phyloP scores from a whole-genome alignment of 441 rosid species.

The Populus hybrid region DNA sequence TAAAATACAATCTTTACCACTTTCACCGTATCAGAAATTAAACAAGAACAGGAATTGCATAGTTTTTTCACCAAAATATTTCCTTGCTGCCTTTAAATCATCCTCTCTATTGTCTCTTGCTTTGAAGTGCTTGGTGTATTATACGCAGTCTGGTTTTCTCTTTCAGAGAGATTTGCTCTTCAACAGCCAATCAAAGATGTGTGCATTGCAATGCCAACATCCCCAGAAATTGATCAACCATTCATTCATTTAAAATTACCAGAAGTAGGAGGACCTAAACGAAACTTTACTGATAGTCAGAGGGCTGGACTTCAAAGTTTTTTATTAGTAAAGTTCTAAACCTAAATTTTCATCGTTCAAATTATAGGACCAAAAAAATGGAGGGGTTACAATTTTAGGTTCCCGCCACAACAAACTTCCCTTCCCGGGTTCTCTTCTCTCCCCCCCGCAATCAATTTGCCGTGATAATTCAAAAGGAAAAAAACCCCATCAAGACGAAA shows the following conservation, averaged over 20 bases:
- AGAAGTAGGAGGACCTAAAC: not conserved
- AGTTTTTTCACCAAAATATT: no score
- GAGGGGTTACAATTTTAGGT: slow-evolving; percentile 35
- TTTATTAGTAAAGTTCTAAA: no score
- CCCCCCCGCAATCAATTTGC: not conserved
- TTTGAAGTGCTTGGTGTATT: no score
- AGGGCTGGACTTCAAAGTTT: not conserved
- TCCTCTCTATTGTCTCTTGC: no score
- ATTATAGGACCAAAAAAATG: not conserved
- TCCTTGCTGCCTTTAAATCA: no score
- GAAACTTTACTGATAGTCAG: not conserved
- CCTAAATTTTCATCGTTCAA: not conserved
- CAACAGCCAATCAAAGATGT: no score
- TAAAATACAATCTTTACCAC: no score
- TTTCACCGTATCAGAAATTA: no score
- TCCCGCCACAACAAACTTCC: slow-evolving; percentile 13
- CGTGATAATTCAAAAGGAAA: not conserved
- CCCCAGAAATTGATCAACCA: not conserved
- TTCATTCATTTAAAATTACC: not conserved
- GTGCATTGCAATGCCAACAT: no score
- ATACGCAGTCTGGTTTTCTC: no score
- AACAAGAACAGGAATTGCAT: not conserved
- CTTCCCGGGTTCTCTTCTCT: slow-evolving; percentile 9
- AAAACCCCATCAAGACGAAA: not conserved
- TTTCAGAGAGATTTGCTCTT: no score